Evolutionary conservation across 1,284 basidiomycete species (phyloP).

Genomic region (Amylostereum areolatum): DNA sequence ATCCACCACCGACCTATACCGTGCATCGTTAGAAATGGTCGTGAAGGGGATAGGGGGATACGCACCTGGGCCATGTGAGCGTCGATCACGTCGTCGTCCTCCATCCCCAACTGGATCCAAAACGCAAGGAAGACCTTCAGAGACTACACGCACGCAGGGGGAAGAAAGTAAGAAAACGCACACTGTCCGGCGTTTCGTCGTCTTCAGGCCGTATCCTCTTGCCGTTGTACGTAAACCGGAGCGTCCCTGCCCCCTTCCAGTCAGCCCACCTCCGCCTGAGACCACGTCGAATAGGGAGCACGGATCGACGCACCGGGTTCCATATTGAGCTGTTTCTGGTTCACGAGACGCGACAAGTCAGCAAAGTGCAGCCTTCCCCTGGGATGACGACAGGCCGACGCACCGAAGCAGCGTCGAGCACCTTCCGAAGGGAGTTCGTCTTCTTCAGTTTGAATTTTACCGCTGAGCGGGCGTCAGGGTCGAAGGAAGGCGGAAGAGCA

Average conservation of each 20-base stretch:
- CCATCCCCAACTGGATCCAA: background rate
- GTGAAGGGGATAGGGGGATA: background rate
- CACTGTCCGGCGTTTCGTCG: slow-evolving; percentile 5
- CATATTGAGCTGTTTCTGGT: slow-evolving; percentile 2
- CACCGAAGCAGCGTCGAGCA: slow-evolving; percentile 3
- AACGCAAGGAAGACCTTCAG: no score
- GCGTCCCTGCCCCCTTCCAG: background rate
- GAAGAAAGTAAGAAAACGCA: background rate
- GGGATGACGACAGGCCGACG: background rate
- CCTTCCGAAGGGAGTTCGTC: background rate
- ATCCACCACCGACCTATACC: no score
- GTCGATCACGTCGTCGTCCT: slow-evolving; percentile 2
- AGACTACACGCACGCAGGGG: background rate
- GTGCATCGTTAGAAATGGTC: no score
- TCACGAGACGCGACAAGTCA: background rate
- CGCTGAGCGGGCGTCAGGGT: background rate
- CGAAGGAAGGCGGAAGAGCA: no score
- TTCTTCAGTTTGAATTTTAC: slow-evolving; percentile 4
- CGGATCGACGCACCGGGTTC: background rate
- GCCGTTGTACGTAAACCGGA: slow-evolving; percentile 2
- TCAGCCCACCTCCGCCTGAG: background rate
- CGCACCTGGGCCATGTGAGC: slow-evolving; percentile 1
- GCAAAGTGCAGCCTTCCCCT: background rate
- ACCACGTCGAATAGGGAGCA: background rate
- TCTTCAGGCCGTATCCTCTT: background rate